Percentiles rank a stretch among this genome's conserved stretches.
Evolutionary conservation across 176 grass and related monocot genomes (phyloP).

Genomic region (Oryza coarctata): DNA sequence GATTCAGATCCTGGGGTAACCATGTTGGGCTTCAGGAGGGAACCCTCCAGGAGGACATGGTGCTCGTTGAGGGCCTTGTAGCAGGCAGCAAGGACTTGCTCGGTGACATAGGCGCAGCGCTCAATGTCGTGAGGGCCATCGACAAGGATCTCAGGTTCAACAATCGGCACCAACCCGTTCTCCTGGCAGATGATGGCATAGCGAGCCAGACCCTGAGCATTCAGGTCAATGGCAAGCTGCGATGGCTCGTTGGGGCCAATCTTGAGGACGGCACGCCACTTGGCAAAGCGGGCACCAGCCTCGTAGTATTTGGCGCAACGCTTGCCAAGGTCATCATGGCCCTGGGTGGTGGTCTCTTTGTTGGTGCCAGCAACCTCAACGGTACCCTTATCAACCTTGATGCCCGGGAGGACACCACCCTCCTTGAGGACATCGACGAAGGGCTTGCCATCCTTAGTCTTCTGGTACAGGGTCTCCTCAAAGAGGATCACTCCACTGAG

Average conservation of each 20-base stretch:
- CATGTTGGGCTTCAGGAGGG: conserved; percentile 95
- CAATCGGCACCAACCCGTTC: conserved; percentile 83
- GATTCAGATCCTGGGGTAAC: conserved; percentile 84
- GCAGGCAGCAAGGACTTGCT: conserved; percentile 75
- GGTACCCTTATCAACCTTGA: conserved; percentile 93
- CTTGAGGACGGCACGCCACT: conserved; percentile 92
- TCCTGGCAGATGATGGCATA: conserved; percentile 96
- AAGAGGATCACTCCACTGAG: conserved; percentile 78
- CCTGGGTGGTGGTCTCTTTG: conserved; percentile 91
- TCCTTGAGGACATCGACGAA: conserved; percentile 75
- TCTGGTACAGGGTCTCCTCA: conserved; percentile 94
- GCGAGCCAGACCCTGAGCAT: conserved; percentile 79
- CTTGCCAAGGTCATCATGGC: conserved; percentile 85
- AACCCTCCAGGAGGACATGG: conserved; percentile 76
- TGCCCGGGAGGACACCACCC: conserved; percentile 62
- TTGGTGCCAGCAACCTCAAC: conserved; percentile 66
- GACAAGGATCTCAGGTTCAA: conserved; percentile 87
- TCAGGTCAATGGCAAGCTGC: conserved; percentile 72
- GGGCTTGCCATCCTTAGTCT: conserved; percentile 81
- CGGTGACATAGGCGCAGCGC: conserved; percentile 61
- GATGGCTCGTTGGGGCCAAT: conserved; percentile 76
- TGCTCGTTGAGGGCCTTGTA: conserved; percentile 92
- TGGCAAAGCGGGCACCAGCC: conserved; percentile 85
- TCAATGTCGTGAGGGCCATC: conserved; percentile 80
- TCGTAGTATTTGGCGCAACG: conserved; percentile 85